phyloP scores from a whole-genome alignment of 2,329 filamentous ascomycete species.

The Domatiomyces catenatus region DNA sequence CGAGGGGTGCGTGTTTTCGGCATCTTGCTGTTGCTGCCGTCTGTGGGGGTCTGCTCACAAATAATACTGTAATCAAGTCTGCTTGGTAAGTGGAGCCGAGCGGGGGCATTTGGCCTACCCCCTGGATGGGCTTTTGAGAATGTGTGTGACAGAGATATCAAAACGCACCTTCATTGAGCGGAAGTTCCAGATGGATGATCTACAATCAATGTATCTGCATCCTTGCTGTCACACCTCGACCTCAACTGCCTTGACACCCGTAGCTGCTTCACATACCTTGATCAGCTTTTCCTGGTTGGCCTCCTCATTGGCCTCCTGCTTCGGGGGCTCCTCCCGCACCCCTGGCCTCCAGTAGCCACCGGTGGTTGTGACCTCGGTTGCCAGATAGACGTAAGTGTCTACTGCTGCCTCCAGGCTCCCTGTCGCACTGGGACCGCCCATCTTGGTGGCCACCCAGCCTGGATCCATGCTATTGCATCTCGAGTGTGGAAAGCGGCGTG shows the following conservation, averaged over 20 bases:
- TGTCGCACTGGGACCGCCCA: conserved; percentile 35
- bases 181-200: background rate
- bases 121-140: background rate
- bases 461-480: conserved; percentile 36
- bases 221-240: background rate
- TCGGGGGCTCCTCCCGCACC: background rate
- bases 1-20: background rate
- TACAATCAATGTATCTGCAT: background rate
- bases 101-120: background rate
- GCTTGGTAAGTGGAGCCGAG: background rate
- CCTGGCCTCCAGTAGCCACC: background rate
- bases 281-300: background rate
- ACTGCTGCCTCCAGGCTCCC: conserved; percentile 32
- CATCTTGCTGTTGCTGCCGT: background rate
- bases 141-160: background rate
- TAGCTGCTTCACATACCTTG: background rate
- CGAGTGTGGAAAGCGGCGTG: conserved; percentile 31
- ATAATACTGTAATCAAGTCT: background rate
- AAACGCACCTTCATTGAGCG: background rate
- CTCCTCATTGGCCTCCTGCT: background rate
- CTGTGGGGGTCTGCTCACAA: background rate
- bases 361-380: conserved; percentile 7
- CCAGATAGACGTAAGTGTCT: conserved; percentile 33
- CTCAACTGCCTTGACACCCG: background rate
- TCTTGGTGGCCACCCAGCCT: conserved; percentile 41